Base-by-base conservation (phyloP, 2,329 filamentous ascomycete genomes). In the Aspergillus sp. region DNA sequence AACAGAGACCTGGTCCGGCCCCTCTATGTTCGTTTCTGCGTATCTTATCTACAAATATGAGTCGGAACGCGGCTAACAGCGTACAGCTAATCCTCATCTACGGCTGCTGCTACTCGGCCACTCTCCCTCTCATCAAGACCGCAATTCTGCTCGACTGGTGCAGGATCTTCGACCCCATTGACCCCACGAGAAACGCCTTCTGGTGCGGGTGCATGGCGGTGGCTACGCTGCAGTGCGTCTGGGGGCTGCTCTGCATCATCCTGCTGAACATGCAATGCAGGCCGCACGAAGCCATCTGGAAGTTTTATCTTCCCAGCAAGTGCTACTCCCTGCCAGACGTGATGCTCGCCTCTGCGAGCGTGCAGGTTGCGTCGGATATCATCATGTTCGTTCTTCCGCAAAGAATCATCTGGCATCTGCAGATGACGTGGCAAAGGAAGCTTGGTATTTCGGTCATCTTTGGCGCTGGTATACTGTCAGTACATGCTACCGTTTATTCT, bases 71-170 rank as follows among this genome's bases (percentile, higher is more conserved):
- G 21, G 23, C 43, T 45, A 45, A 31, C 27, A 45, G 11, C 5
- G 14, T 7, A 1, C 33, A 62, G 54, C 41, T 54, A 0, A 53
- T 77, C 39, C 67, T 74, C 35, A 51, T 76, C 31, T 70, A 67
- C 56, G 72, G 75, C 49, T 62, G 65, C 60, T 71, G 64, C 56
- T 79, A 79, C 59, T 72, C 69, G 0, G 67, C 71, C 35, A 68
- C 70, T 17, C 69, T 79, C 1, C 72, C 74, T 0, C 65, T 77
- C 6, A 59, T 79, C 52, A 80, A 79, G 56, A 68, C 67, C 2
- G 73, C 74, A 12, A 78, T 81, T 47, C 66, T 81, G 12, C 46
- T 77, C 8, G 76, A 81, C 55, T 81, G 79, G 78, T 68, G 66
- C n/a, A 67, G 71, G 6, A 60, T 77, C 5, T 75, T 79, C 45